These are phyloP conservation scores for Salix brachista DNA, from an alignment of 345 rosid genomes.

Conservation along the genomic window DNA sequence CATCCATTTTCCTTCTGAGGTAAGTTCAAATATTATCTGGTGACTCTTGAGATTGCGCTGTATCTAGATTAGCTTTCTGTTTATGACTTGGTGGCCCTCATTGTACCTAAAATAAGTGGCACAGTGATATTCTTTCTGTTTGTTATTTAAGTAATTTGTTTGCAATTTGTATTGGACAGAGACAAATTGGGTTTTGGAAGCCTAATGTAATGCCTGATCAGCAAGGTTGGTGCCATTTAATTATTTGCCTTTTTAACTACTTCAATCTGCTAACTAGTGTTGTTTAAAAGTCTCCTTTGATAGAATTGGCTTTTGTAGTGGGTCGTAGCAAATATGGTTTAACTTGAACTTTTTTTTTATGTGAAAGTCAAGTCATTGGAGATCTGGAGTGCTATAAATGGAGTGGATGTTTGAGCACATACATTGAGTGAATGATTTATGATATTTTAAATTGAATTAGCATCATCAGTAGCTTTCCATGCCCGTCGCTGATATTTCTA, in stretches of 20 bases:
- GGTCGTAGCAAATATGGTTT: background rate
- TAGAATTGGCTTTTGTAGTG: constrained; percentile 5
- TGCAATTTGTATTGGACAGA: constrained; percentile 45
- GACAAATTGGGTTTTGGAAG: constrained; percentile 64
- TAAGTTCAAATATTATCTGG: constrained; percentile 11
- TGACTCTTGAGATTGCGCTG: background rate
- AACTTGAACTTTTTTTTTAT: background rate
- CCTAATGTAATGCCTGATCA: constrained; percentile 43
- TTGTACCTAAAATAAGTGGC: background rate
- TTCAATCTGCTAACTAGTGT: background rate
- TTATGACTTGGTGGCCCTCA: background rate
- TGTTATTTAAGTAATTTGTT: constrained; percentile 17
- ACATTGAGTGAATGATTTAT: background rate
- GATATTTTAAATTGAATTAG: background rate
- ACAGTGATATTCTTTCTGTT: constrained; percentile 1
- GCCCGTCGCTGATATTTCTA: background rate
- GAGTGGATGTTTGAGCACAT: constrained; percentile 1
- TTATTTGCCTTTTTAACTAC: constrained; percentile 13
- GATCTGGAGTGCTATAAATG: constrained; percentile 2
- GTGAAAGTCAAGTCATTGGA: constrained; percentile 2
- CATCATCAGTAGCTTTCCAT: background rate
- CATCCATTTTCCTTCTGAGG: constrained; percentile 44
- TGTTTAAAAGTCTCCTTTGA: background rate
- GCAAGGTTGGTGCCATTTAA: constrained; percentile 44
- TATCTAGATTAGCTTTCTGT: background rate